A percentile compares a stretch with the other conserved stretches of the same genome.
These are phyloP conservation scores for Aureococcus anophagefferens DNA, from an alignment of 108 stramenopile species.

Conservation along the genomic window DNA sequence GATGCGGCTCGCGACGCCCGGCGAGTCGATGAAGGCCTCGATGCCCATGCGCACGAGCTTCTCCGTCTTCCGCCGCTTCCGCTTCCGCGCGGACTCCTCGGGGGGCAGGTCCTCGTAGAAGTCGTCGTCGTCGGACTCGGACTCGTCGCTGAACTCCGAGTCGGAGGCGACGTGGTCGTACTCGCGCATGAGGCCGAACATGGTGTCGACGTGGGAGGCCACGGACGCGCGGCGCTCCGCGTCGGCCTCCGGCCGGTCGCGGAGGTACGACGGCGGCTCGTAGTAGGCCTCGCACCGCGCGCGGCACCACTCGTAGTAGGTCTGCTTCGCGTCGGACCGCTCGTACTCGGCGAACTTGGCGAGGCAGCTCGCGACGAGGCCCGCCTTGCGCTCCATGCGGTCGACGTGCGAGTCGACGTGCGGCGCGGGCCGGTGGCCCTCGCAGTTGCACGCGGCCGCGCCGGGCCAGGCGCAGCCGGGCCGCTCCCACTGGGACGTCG, in stretches of 20 bases:
- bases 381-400: neutral
- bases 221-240: neutral
- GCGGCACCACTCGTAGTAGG: neutral
- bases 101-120: neutral
- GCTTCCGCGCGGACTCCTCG: neutral
- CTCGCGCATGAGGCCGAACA: neutral
- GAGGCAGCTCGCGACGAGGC: neutral
- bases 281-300: neutral
- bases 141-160: neutral
- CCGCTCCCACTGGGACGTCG: neutral
- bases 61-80: neutral
- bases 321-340: neutral
- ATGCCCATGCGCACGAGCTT: neutral
- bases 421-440: neutral
- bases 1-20: neutral
- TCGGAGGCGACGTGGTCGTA: neutral
- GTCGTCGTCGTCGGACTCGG: neutral
- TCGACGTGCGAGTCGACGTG: neutral
- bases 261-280: too few species aligned
- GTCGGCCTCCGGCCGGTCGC: neutral
- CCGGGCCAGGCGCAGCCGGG: neutral
- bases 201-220: neutral
- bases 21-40: neutral
- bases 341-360: neutral
- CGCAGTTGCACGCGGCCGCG: neutral